Percentiles rank a stretch among this genome's conserved stretches.
phyloP scores from a whole-genome alignment of 2,329 filamentous ascomycete species.

The Neofusicoccum cordaticola region DNA sequence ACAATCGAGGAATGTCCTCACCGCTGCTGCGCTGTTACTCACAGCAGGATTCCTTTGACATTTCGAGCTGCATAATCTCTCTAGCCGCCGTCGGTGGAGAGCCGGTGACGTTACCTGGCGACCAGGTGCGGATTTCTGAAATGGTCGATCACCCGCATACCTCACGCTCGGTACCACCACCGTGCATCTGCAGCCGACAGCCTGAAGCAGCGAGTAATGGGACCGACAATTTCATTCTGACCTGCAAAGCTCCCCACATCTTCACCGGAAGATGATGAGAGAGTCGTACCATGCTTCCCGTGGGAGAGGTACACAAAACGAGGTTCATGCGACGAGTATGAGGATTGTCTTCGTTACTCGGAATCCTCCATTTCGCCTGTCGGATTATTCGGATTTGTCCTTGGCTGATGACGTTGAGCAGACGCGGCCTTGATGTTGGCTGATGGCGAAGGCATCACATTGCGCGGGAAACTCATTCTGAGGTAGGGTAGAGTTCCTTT shows the following conservation, averaged over 20 bases:
- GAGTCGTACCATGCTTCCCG: background rate
- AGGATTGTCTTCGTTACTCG: background rate
- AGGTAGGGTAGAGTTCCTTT: too few species aligned
- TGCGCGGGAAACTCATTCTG: too few species aligned
- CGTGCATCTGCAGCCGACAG: background rate
- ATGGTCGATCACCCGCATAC: background rate
- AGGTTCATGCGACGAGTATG: background rate
- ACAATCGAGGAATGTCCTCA: slow-evolving; percentile 1
- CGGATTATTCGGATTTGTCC: background rate
- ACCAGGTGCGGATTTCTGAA: background rate
- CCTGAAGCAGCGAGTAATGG: background rate
- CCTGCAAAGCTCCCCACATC: background rate
- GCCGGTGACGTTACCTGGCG: background rate
- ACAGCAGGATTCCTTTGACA: background rate
- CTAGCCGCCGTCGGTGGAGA: background rate
- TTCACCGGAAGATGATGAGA: background rate
- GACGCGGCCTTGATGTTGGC: too few species aligned
- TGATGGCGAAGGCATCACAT: too few species aligned
- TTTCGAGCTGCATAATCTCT: background rate
- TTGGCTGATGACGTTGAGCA: background rate
- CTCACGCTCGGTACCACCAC: slow-evolving; percentile 1
- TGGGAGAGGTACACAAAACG: background rate
- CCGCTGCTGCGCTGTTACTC: background rate
- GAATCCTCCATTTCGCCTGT: background rate
- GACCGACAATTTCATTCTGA: background rate